These are phyloP conservation scores for Fragilariopsis cylindrus DNA, from an alignment of 108 stramenopile species.

Conservation along the genomic window DNA sequence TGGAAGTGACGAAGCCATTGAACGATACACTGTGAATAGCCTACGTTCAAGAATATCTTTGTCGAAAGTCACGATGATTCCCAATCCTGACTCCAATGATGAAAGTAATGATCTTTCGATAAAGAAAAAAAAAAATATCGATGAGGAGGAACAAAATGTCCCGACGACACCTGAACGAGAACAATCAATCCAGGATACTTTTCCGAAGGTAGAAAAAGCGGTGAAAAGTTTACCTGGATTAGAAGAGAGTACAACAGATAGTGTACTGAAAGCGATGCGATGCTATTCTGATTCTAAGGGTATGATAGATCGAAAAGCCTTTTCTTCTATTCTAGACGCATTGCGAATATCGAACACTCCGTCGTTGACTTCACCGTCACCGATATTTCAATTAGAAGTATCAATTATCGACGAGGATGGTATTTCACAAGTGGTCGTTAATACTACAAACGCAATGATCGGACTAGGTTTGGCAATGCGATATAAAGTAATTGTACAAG, in stretches of 20 bases:
- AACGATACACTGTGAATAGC: background rate
- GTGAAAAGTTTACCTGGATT: constrained; percentile 29
- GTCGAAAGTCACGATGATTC: background rate
- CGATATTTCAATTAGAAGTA: constrained; percentile 17
- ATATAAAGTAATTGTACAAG: constrained; percentile 20
- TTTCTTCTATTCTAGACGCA: constrained; percentile 27
- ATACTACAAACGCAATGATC: constrained; percentile 15
- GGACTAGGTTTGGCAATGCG: constrained; percentile 34
- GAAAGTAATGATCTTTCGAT: background rate
- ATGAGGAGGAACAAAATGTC: background rate
- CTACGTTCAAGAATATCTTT: constrained; percentile 2
- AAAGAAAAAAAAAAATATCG: background rate
- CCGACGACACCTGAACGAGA: constrained; percentile 22
- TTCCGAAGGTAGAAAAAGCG: constrained; percentile 18
- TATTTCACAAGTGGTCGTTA: background rate
- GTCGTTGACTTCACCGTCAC: background rate
- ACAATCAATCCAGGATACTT: constrained; percentile 6
- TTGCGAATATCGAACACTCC: constrained; percentile 11
- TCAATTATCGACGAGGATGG: constrained; percentile 4
- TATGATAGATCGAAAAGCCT: constrained; percentile 21
- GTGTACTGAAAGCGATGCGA: constrained; percentile 11
- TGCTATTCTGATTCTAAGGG: constrained; percentile 22
- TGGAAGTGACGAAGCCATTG: background rate
- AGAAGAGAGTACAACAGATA: constrained; percentile 2
- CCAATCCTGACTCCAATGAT: constrained; percentile 13